phyloP scores from a whole-genome alignment of 345 rosid species.

The Dipteronia sinensis region DNA sequence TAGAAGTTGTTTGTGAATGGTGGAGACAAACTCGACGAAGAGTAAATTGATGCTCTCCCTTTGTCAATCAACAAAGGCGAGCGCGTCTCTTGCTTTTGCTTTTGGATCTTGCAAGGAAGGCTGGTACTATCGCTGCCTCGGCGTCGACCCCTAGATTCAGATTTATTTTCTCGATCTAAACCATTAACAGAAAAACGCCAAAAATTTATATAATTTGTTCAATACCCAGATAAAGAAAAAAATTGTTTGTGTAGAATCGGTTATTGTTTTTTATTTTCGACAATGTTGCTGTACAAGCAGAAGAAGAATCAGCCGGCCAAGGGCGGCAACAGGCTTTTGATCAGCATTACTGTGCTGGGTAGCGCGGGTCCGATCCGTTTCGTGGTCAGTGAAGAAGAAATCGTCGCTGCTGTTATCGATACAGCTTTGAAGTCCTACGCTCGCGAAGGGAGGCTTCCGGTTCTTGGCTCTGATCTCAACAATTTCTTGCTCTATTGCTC shows the following conservation, averaged over 20 bases:
- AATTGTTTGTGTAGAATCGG: slow-evolving; percentile 7
- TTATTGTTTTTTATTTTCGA: slow-evolving; percentile 8
- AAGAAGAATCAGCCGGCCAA: slow-evolving; percentile 67
- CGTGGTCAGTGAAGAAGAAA: slow-evolving; percentile 75
- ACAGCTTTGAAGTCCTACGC: slow-evolving; percentile 83
- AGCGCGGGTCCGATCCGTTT: slow-evolving; percentile 98
- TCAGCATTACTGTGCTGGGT: slow-evolving; percentile 82
- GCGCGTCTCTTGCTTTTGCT: slow-evolving; percentile 66
- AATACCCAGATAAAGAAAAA: slow-evolving; percentile 5
- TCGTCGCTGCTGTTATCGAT: slow-evolving; percentile 76
- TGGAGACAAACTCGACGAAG: slow-evolving; percentile 66
- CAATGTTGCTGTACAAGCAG: slow-evolving; percentile 83
- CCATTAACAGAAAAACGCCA: not conserved
- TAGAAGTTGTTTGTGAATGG: slow-evolving; percentile 73
- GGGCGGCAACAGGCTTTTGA: slow-evolving; percentile 76
- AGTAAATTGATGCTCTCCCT: slow-evolving; percentile 82
- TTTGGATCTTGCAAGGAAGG: slow-evolving; percentile 99
- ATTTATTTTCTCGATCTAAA: not conserved
- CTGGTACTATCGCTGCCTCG: slow-evolving; percentile 99
- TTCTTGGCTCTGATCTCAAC: slow-evolving; percentile 78
- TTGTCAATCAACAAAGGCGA: slow-evolving; percentile 76
- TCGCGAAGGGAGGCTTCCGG: slow-evolving; percentile 97
- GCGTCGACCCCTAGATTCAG: slow-evolving; percentile 77
- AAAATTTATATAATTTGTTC: slow-evolving; percentile 9
- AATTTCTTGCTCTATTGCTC: slow-evolving; percentile 81